Evolutionary conservation across 148 eudicot genomes (phyloP), one percentile per base, ranked within the genome.

Genomic region (Polygonum maritimum): DNA sequence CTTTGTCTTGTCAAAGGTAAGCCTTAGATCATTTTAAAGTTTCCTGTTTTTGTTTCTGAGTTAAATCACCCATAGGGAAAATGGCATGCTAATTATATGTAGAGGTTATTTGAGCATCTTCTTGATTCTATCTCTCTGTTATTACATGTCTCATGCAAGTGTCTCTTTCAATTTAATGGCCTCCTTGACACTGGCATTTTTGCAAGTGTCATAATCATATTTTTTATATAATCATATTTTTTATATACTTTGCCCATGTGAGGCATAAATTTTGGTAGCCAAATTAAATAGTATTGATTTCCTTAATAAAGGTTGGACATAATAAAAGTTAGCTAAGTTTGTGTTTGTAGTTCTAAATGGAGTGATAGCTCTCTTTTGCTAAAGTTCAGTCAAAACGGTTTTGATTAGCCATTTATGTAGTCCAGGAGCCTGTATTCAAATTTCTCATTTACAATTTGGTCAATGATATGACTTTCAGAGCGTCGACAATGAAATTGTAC

Each of bases 1-100:
- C 85, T 95, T 95, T 83, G 88, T 95, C 13, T 83, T 95, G 67
- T 95, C 99, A 12, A 95, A 95, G 99, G 99, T 95, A 71, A 76
- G 79, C 69, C 62, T 15, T 70, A 36, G 70, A 31, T 63, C 38
- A 16, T 67, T 14, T 67, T 67, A 12, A 16, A 36, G 44, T 16
- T 67, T 67, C 38, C 21, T 36, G 21, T 67, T 67, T 67, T 67
- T 7, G 19, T 6, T 45, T 31, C 21, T 36, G 45, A 36, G 7
- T 15, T 38, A 67, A 67, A 3, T 12, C 21, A 36, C n/a, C 6
- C 2, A 67, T 36, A 36, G 41, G 69, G 31, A 26, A 51, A 62
- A 62, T 2, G 69, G 38, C 35, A 62, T 62, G 36, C 39, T 62
- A 62, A 11, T 16, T 62, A 7, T 26, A 5, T 62, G 65, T 21